phyloP scores from a whole-genome alignment of 1,284 basidiomycete species.

The Coniferiporia weirii region DNA sequence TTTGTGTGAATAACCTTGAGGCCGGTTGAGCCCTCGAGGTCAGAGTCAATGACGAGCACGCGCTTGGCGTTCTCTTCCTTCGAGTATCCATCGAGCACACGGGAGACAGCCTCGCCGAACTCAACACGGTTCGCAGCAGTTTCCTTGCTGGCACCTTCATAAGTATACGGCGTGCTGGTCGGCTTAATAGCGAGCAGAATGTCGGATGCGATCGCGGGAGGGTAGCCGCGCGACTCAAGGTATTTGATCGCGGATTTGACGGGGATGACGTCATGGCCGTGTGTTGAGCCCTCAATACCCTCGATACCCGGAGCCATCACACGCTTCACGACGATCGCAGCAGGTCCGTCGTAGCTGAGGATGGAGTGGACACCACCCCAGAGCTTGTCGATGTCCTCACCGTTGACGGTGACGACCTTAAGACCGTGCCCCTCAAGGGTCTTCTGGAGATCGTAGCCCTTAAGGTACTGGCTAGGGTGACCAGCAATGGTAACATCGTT shows the following conservation, averaged over 20 bases:
- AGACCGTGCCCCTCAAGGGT: conserved; percentile 78
- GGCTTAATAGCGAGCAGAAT: conserved; percentile 69
- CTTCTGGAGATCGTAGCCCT: conserved; percentile 65
- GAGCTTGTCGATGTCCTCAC: conserved; percentile 73
- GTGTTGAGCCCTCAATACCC: conserved; percentile 70
- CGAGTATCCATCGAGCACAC: conserved; percentile 65
- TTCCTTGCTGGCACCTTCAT: conserved; percentile 67
- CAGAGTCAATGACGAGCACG: conserved; percentile 86
- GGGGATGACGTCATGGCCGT: conserved; percentile 81
- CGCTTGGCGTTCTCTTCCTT: conserved; percentile 75
- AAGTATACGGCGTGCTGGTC: conserved; percentile 48
- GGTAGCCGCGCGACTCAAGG: conserved; percentile 60
- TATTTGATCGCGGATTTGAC: conserved; percentile 73
- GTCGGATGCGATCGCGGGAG: conserved; percentile 41
- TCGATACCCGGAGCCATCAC: conserved; percentile 76
- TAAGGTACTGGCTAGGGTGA: conserved; percentile 78
- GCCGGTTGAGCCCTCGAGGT: conserved; percentile 83
- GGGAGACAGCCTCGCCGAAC: conserved; percentile 78
- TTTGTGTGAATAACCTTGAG: conserved; percentile 81
- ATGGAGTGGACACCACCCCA: conserved; percentile 60
- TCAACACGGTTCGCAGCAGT: conserved; percentile 73
- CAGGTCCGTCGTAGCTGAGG: conserved; percentile 63
- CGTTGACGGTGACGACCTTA: conserved; percentile 64
- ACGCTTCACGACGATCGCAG: conserved; percentile 73
- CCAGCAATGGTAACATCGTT: conserved; percentile 86